A percentile compares a stretch with the other conserved stretches of the same genome.
phyloP scores from a whole-genome alignment of 768 basidiomycete species.

The Tricholoma bakamatsutake region DNA sequence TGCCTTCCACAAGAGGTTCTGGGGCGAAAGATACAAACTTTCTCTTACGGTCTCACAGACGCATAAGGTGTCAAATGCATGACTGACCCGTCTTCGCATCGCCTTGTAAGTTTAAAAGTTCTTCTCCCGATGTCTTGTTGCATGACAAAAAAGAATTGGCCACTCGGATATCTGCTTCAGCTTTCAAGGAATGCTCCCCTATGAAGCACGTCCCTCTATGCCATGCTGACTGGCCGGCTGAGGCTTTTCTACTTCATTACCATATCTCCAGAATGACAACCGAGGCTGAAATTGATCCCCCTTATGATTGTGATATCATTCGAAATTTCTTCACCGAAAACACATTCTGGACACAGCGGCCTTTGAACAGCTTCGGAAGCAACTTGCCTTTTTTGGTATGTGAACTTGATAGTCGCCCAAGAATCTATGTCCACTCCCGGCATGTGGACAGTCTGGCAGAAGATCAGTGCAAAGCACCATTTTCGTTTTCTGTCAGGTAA shows the following conservation, averaged over 20 bases:
- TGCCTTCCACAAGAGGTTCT: not conserved
- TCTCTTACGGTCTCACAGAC: not conserved
- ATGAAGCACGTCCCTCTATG: not conserved
- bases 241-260: not conserved
- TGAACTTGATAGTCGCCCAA: not conserved
- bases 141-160: not conserved
- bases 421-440: not conserved
- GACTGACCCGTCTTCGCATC: not conserved
- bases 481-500: not conserved
- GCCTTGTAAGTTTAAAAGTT: not conserved
- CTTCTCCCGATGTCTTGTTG: not conserved
- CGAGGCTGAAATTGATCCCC: not conserved
- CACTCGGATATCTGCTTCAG: not conserved
- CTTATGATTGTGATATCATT: not conserved
- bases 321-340: not conserved
- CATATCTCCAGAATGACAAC: not conserved
- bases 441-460: not conserved
- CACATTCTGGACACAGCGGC: too few relatives aligned
- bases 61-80: not conserved
- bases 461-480: not conserved
- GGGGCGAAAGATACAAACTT: not conserved
- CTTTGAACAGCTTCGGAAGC: not conserved
- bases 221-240: not conserved
- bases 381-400: not conserved
- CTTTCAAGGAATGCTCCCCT: not conserved